These are phyloP conservation scores for Mucuna pruriens DNA, from an alignment of 306 rosid genomes.

Conservation along the genomic window DNA sequence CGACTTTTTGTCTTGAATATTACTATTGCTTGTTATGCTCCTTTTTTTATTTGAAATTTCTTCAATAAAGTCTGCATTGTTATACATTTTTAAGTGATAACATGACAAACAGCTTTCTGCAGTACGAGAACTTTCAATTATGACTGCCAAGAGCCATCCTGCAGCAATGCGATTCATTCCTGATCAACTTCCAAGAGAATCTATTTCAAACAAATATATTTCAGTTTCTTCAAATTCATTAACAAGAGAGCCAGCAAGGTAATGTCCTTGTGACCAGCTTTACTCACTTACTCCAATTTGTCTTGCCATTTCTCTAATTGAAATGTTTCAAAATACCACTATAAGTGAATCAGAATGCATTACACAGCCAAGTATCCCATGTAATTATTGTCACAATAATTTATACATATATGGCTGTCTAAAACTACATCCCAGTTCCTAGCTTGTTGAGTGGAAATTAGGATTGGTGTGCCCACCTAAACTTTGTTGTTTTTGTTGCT, in stretches of 20 bases:
- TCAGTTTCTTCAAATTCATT: slow-evolving; percentile 62
- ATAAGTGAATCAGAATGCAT: not conserved
- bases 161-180: slow-evolving; percentile 97
- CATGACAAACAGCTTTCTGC: slow-evolving; percentile 99
- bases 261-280: slow-evolving; percentile 20
- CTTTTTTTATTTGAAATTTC: slow-evolving; percentile 8
- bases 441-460: not conserved
- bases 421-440: not conserved
- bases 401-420: slow-evolving; percentile 2
- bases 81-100: slow-evolving; percentile 91
- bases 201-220: slow-evolving; percentile 57
- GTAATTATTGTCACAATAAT: slow-evolving; percentile 9
- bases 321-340: slow-evolving; percentile 9
- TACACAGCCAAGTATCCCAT: slow-evolving; percentile 6
- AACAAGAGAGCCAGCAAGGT: slow-evolving; percentile 91
- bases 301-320: slow-evolving; percentile 30
- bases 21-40: slow-evolving; percentile 33
- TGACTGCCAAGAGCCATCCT: slow-evolving; percentile 99
- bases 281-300: slow-evolving; percentile 27
- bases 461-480: slow-evolving; percentile 21
- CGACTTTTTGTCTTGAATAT: slow-evolving; percentile 2
- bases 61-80: slow-evolving; percentile 45
- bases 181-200: slow-evolving; percentile 76
- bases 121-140: slow-evolving; percentile 99
- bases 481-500: slow-evolving; percentile 26